These are phyloP conservation scores for Coprinopsis cinerea DNA, from an alignment of 768 basidiomycete genomes.

Conservation along the genomic window DNA sequence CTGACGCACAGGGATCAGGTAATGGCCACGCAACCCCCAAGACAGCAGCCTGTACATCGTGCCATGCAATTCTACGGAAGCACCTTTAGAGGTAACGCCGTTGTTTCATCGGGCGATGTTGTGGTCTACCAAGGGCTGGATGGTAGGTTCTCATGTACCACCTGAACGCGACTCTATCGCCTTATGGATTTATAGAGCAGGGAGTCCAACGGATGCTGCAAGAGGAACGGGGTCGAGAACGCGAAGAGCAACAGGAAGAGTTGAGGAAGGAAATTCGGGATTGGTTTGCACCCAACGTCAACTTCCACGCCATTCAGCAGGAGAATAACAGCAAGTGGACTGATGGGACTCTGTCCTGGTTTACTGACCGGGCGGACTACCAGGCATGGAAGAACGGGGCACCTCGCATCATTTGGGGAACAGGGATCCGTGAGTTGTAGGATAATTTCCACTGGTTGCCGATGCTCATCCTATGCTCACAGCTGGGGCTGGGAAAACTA, in stretches of 20 bases:
- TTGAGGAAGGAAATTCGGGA: neutral
- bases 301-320: neutral
- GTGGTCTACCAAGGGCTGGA: too few relatives aligned
- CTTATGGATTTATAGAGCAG: too few relatives aligned
- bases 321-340: neutral
- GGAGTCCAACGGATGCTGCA: too few relatives aligned
- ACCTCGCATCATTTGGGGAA: neutral
- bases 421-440: constrained; percentile 5
- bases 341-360: neutral
- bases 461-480: neutral
- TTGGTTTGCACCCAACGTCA: neutral
- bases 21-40: too few relatives aligned
- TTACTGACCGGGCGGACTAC: neutral
- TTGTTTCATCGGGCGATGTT: too few relatives aligned
- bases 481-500: constrained; percentile 7
- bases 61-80: too few relatives aligned
- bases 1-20: too few relatives aligned
- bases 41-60: too few relatives aligned
- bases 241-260: too few relatives aligned
- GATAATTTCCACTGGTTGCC: neutral
- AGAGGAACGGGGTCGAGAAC: neutral
- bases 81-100: too few relatives aligned
- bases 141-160: too few relatives aligned
- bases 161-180: too few relatives aligned
- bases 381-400: neutral